These are phyloP conservation scores for Coelastrella sp. DNA, from an alignment of 139 green algal genomes.

Conservation along the genomic window DNA sequence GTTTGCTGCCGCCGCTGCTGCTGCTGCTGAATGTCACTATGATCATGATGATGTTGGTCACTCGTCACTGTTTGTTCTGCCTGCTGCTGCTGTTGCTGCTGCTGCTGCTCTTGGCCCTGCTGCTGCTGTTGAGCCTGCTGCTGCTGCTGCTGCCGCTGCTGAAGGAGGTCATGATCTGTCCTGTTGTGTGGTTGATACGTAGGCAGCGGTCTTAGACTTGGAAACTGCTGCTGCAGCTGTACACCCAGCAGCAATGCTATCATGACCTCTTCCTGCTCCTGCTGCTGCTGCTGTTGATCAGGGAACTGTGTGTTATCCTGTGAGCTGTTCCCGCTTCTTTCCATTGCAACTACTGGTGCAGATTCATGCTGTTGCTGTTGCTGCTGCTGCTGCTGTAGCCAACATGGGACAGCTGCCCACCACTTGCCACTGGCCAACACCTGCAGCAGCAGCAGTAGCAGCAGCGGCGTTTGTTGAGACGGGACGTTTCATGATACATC, in stretches of 20 bases:
- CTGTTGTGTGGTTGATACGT: not conserved
- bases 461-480: no score
- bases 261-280: not conserved
- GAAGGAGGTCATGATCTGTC: not conserved
- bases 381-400: not conserved
- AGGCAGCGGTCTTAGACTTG: not conserved
- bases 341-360: not conserved
- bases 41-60: no score
- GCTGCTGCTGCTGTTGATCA: not conserved
- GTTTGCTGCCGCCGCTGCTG: not conserved
- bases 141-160: not conserved
- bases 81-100: not conserved
- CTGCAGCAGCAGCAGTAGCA: not conserved
- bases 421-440: not conserved
- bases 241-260: not conserved
- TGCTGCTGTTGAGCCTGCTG: not conserved
- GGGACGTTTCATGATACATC: no score
- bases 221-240: conserved; percentile 21
- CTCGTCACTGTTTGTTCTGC: no score
- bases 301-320: not conserved
- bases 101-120: not conserved
- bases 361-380: not conserved
- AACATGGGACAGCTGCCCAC: not conserved
- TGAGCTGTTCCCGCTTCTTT: not conserved
- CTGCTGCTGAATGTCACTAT: no score